Conservation (phyloP, 352 stramenopile species). For the Blastocystis sp. region DNA sequence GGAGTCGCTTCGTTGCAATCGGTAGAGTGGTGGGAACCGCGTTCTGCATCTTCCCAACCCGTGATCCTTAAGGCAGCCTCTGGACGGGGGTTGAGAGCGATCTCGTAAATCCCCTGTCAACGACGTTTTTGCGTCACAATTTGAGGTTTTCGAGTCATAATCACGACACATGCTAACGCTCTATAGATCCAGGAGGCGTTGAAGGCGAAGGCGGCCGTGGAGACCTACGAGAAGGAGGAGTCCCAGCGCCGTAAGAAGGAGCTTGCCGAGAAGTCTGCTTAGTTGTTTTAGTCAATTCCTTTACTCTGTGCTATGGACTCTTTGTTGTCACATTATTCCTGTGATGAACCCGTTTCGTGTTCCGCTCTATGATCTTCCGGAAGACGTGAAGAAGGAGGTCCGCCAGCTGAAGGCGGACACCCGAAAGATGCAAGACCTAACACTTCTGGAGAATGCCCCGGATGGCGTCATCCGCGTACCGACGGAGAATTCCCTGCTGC, state of each 20-base stretch:
- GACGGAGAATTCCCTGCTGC: conserved; percentile 53
- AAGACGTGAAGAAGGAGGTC: conserved; percentile 34
- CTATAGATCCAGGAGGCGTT: conserved; percentile 55
- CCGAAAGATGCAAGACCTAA: background rate
- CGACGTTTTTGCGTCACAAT: conserved; percentile 69
- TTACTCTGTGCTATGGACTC: conserved; percentile 35
- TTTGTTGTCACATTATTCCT: conserved; percentile 54
- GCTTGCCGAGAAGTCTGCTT: conserved; percentile 13
- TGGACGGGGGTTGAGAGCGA: conserved; percentile 61
- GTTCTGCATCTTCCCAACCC: conserved; percentile 64
- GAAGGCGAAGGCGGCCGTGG: conserved; percentile 54
- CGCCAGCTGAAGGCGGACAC: background rate
- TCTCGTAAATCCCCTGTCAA: conserved; percentile 62
- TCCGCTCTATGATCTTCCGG: conserved; percentile 18
- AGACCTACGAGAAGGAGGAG: conserved; percentile 51
- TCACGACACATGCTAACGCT: conserved; percentile 54
- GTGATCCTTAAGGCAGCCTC: conserved; percentile 70
- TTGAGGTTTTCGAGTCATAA: conserved; percentile 70
- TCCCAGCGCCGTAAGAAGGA: conserved; percentile 27
- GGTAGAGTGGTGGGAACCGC: conserved; percentile 60
- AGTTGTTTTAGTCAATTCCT: conserved; percentile 9
- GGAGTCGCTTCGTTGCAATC: conserved; percentile 16
- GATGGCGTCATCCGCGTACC: background rate
- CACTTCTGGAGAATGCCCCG: background rate
- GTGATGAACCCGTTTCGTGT: conserved; percentile 9